Base-by-base conservation (phyloP, 306 rosid species). In the Cucurbita argyrosperma region DNA sequence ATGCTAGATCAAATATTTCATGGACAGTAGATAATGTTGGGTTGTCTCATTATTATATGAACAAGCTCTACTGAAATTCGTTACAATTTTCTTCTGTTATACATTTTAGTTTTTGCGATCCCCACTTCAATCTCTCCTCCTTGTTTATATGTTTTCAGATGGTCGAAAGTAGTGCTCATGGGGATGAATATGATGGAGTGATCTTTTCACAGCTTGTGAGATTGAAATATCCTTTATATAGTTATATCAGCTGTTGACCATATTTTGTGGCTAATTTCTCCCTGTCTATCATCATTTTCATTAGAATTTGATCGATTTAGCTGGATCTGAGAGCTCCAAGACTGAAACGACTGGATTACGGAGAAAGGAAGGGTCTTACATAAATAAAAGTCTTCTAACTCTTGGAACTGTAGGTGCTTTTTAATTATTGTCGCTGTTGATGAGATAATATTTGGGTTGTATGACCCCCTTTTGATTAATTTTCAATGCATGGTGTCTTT, bases 301-400 rank as follows among this genome's bases (percentile, higher is more conserved):
- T 76, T 79, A 95, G 99, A 95, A 95, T 80, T 84, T 91, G 85
- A 95, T 95, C 73, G 99, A 95, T 89, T 82, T 95, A 73, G 99
- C 99, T 78, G 99, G 99, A 80, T 95, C 99, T 76, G 99, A 95
- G 89, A 95, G 99, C 89, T 95, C 99, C 5, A 95, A 95, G 87
- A 89, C 97, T 18, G 99, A 95, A 82, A 95, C 99, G 12, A 95
- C 97, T 83, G 99, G 99, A 56, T 81, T 95, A 67, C 83, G 97
- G 76, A 88, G 99, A 80, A 95, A 95, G 86, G 99, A 95, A 79
- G 99, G 99, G 80, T 89, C 99, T 77, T 95, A 95, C 85, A 95
- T 95, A 78, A 95, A 95, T 81, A 95, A 95, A 87, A 95, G 99
- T 80, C 97, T 95, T 75, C 79, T 95, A 79, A 95, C 99, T 40